phyloP scores from a whole-genome alignment of 1,284 basidiomycete species.

The Entoloma clypeatum region DNA sequence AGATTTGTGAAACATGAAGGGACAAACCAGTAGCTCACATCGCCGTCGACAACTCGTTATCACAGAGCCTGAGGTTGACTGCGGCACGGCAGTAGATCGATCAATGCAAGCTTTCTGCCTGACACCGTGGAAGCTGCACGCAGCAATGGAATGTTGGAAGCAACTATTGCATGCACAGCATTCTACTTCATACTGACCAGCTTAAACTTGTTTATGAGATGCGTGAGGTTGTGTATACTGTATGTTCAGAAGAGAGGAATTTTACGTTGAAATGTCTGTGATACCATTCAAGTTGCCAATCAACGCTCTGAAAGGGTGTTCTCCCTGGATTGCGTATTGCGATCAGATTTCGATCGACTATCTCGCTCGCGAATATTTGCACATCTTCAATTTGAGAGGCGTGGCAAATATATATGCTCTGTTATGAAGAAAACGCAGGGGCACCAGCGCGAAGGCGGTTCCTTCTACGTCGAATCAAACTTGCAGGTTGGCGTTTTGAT shows the following conservation, averaged over 20 bases:
- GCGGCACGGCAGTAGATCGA: constrained; percentile 57
- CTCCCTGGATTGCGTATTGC: constrained; percentile 53
- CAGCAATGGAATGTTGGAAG: neutral
- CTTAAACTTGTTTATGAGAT: constrained; percentile 42
- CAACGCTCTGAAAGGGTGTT: constrained; percentile 56
- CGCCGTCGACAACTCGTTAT: constrained; percentile 46
- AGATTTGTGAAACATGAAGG: neutral
- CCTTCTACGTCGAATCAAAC: no score
- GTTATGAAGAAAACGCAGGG: no score
- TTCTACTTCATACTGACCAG: constrained; percentile 61
- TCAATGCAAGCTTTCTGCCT: constrained; percentile 48
- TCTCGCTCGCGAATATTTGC: constrained; percentile 77
- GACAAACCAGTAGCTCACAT: constrained; percentile 50
- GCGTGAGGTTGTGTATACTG: neutral
- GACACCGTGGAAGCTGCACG: constrained; percentile 52
- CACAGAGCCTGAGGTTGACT: constrained; percentile 62
- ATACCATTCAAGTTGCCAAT: constrained; percentile 67
- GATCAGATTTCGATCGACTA: constrained; percentile 68
- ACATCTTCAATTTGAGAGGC: no score
- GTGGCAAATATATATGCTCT: no score
- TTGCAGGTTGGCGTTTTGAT: no score
- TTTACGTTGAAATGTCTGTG: constrained; percentile 58
- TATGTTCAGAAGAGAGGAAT: constrained; percentile 2
- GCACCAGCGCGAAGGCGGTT: no score
- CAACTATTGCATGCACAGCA: constrained; percentile 42